Evolutionary conservation across 2,329 filamentous ascomycete species (phyloP).

Genomic region (Dryadomyces quercivorus): DNA sequence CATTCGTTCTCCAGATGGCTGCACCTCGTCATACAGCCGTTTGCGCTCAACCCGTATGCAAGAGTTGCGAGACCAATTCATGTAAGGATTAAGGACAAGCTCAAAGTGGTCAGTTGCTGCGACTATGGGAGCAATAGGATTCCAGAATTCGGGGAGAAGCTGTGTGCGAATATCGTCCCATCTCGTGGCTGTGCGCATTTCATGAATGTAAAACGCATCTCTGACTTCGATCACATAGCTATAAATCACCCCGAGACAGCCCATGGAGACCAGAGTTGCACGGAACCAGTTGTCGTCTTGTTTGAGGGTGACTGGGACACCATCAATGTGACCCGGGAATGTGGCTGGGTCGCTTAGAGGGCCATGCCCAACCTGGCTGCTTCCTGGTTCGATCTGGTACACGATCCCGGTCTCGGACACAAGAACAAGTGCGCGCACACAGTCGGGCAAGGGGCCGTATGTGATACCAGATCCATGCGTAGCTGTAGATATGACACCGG

Average conservation of each 20-base stretch:
- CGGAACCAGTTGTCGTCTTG: slow-evolving; percentile 16
- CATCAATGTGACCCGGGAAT: slow-evolving; percentile 11
- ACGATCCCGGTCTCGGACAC: slow-evolving; percentile 13
- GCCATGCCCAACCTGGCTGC: slow-evolving; percentile 1
- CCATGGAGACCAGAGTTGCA: slow-evolving; percentile 15
- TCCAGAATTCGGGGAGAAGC: slow-evolving; percentile 13
- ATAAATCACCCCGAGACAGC: slow-evolving; percentile 16
- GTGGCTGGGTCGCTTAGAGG: slow-evolving; percentile 12
- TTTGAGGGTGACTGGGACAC: slow-evolving; percentile 12
- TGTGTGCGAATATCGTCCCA: slow-evolving; percentile 13
- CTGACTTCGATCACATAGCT: slow-evolving; percentile 15
- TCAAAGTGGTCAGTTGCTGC: slow-evolving; percentile 15
- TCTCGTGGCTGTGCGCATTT: slow-evolving; percentile 11
- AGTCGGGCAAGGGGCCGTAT: slow-evolving; percentile 13
- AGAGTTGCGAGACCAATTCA: slow-evolving; percentile 8
- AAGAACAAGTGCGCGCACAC: slow-evolving; percentile 14
- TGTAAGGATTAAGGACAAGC: slow-evolving; percentile 16
- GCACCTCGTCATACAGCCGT: slow-evolving; percentile 4
- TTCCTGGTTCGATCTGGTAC: slow-evolving; percentile 16
- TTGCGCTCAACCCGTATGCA: slow-evolving; percentile 13
- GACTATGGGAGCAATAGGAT: slow-evolving; percentile 9
- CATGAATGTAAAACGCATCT: slow-evolving; percentile 12
- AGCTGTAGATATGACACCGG: slow-evolving; percentile 14
- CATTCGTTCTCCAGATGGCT: slow-evolving; percentile 11
- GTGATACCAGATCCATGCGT: slow-evolving; percentile 15